Evolutionary conservation across 169 alveolate species (phyloP), one percentile per base, ranked within the genome.

Genomic region (Neospora caninum): DNA sequence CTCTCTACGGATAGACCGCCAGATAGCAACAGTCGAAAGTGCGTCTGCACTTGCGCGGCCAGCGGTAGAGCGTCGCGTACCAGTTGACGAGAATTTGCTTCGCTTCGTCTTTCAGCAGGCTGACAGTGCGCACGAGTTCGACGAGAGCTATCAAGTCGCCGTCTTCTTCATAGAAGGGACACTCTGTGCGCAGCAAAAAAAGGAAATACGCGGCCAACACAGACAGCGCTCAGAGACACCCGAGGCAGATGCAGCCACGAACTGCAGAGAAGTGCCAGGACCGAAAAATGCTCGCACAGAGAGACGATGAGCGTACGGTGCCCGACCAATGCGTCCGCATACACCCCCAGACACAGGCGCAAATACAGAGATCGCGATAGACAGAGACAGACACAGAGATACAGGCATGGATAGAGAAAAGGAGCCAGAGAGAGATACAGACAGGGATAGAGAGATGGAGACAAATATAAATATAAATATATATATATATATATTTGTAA

Each of bases 131-230:
- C 39, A 41, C 89, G 22, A 82, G 67, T 43, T 82, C 89, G 10
- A 82, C 38, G 43, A 82, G 67, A 9, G 89, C 25, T 1, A 41
- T 22, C 31, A 42, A 31, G 38, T 42, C 7, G n/a, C 67, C 67
- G 38, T 82, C 89, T 42, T 82, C 89, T 41, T 82, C 89, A 36
- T 39, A 41, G 64, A 82, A 82, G 29, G 89, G 89, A 34, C 89
- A 82, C 38, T 43, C 89, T 82, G 89, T 7, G 39, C 16, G 39
- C 7, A 49, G 25, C 39, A 9, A 73, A 6, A 9, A 31, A 73
- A 31, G n/a, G 39, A 36, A 41, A 22, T 9, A 25, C 18, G 80
- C 80, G 18, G 80, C 2, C n/a, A 25, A 20, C 80, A 7, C 10
- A n/a, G 41, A 4, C 80, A 6, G 80, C 34, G 18, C 34, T n/a